A percentile compares a stretch with the other conserved stretches of the same genome.
Conservation (phyloP, 2,329 filamentous ascomycete species). For the Sclerotiophoma versabilis region DNA sequence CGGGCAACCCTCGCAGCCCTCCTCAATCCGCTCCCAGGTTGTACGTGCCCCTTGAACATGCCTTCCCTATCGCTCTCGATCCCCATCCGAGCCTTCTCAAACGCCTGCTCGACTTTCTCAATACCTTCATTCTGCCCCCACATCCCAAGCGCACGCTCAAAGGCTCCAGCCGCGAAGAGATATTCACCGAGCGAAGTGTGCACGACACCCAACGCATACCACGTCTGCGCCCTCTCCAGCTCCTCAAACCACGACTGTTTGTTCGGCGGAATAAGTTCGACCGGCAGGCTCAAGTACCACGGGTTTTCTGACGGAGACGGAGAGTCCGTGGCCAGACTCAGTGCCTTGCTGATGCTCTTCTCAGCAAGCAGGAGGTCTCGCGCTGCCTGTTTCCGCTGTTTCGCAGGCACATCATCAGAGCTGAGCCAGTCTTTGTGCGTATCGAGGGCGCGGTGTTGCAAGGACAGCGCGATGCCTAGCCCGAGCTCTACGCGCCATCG, state of each 20-base stretch:
- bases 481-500: constrained; percentile 42
- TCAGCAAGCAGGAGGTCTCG: constrained; percentile 35
- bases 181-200: constrained; percentile 40
- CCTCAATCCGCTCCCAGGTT: constrained; percentile 35
- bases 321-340: constrained; percentile 37
- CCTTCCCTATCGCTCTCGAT: constrained; percentile 37
- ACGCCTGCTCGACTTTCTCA: constrained; percentile 30
- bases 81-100: constrained; percentile 36
- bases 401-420: background rate
- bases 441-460: constrained; percentile 17
- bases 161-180: constrained; percentile 44
- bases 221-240: constrained; percentile 35
- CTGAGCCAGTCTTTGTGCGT: constrained; percentile 25
- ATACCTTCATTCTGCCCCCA: constrained; percentile 18
- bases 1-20: constrained; percentile 29
- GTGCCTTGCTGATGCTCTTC: constrained; percentile 29
- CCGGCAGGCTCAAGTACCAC: constrained; percentile 39
- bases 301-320: constrained; percentile 38
- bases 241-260: constrained; percentile 38
- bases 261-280: constrained; percentile 44
- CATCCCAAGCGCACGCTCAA: constrained; percentile 39
- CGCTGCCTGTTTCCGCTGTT: constrained; percentile 18
- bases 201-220: constrained; percentile 38
- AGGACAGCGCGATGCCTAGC: constrained; percentile 29
- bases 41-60: constrained; percentile 35